phyloP scores from a whole-genome alignment of 192 early-diverging fungal species.

The Dimargaris xerosporica region DNA sequence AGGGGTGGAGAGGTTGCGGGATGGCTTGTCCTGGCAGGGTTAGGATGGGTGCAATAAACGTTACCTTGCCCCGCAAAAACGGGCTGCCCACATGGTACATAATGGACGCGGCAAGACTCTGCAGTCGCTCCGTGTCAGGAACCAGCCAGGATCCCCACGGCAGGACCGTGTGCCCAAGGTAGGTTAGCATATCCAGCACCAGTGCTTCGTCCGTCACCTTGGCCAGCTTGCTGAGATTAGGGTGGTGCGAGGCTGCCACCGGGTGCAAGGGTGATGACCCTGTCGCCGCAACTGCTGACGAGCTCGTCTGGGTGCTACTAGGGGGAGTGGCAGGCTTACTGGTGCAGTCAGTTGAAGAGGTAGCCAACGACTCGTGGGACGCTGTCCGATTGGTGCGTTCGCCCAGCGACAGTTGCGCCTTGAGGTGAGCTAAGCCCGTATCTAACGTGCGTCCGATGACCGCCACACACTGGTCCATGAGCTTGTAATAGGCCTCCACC shows the following conservation, averaged over 20 bases:
- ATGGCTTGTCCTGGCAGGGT: background rate
- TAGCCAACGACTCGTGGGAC: too few relatives aligned
- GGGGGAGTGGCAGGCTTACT: too few relatives aligned
- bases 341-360: too few relatives aligned
- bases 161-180: background rate
- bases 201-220: conserved; percentile 7
- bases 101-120: background rate
- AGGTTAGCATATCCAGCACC: background rate
- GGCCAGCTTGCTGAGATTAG: too few relatives aligned
- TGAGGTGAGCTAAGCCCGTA: background rate
- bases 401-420: too few relatives aligned
- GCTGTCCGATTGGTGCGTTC: too few relatives aligned
- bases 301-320: too few relatives aligned
- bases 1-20: conserved; percentile 1
- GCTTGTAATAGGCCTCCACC: conserved; percentile 19
- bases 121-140: conserved; percentile 5
- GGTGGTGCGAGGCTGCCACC: too few relatives aligned
- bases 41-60: conserved; percentile 7
- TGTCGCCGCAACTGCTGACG: too few relatives aligned
- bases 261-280: too few relatives aligned
- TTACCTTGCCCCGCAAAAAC: conserved; percentile 3
- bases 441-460: conserved; percentile 59
- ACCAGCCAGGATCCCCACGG: background rate
- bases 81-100: conserved; percentile 8
- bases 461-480: conserved; percentile 59